Evolutionary conservation across 371 early-diverging fungal species (phyloP).

Genomic region (Mucor indicus): DNA sequence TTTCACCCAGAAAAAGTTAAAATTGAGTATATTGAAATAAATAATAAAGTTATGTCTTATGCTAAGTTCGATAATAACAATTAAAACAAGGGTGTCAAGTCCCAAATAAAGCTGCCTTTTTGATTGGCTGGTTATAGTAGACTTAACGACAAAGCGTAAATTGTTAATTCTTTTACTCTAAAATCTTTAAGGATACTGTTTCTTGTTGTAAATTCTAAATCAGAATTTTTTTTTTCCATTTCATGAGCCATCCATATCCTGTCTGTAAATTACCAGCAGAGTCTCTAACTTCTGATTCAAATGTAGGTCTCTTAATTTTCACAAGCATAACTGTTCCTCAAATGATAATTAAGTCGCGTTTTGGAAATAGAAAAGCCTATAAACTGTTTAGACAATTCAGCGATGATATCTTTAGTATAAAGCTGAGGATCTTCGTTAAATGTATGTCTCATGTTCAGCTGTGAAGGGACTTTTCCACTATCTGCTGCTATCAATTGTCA

Average conservation of each 20-base stretch:
- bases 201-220: slow-evolving; percentile 3
- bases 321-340: neutral
- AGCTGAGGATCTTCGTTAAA: slow-evolving; percentile 2
- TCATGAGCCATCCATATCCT: neutral
- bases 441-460: neutral
- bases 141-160: too few relatives aligned
- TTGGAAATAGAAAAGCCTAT: slow-evolving; percentile 6
- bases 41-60: too few relatives aligned
- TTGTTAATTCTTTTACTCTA: too few relatives aligned
- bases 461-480: too few relatives aligned
- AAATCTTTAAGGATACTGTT: too few relatives aligned
- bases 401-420: slow-evolving; percentile 2
- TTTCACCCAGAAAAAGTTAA: slow-evolving; percentile 4
- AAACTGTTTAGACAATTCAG: slow-evolving; percentile 3
- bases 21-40: too few relatives aligned
- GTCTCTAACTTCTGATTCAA: slow-evolving; percentile 3
- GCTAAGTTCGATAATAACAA: too few relatives aligned
- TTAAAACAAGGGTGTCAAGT: too few relatives aligned
- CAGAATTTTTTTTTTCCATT: neutral
- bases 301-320: neutral
- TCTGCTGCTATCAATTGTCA: too few relatives aligned
- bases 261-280: neutral
- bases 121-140: too few relatives aligned
- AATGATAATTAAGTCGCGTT: slow-evolving; percentile 2
- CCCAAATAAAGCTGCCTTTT: too few relatives aligned